A percentile compares a stretch with the other conserved stretches of the same genome.
Evolutionary conservation across 208 protist species (phyloP).

Genomic region (Leishmania gerbilli): DNA sequence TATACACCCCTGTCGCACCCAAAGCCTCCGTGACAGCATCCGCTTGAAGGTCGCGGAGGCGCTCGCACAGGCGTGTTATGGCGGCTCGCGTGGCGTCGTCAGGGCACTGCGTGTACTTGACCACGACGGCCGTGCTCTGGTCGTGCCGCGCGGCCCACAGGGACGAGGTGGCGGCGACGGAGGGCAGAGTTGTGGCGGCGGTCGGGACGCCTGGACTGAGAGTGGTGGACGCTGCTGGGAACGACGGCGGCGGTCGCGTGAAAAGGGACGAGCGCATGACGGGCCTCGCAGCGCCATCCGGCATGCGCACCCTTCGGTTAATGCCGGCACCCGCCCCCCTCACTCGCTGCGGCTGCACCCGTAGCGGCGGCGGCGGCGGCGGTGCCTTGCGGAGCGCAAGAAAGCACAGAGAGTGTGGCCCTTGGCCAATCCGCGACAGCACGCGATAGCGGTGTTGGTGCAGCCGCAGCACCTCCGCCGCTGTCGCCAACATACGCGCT

Average conservation of each 20-base stretch:
- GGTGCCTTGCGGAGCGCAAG: slow-evolving; percentile 33
- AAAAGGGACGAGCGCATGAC: neutral
- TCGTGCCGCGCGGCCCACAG: slow-evolving; percentile 30
- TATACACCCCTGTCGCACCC: neutral
- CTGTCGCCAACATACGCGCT: slow-evolving; percentile 22
- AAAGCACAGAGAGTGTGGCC: slow-evolving; percentile 49
- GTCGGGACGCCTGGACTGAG: neutral
- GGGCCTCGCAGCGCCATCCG: neutral
- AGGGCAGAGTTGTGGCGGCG: neutral
- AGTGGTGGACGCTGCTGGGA: neutral
- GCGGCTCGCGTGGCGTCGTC: slow-evolving; percentile 53
- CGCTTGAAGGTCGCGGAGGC: slow-evolving; percentile 53
- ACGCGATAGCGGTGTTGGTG: slow-evolving; percentile 47
- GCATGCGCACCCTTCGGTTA: neutral
- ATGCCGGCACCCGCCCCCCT: neutral
- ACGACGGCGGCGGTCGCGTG: neutral
- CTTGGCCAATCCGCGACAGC: slow-evolving; percentile 43
- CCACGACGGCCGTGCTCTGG: slow-evolving; percentile 22
- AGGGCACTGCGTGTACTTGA: slow-evolving; percentile 59
- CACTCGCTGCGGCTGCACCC: slow-evolving; percentile 1
- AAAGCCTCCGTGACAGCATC: slow-evolving; percentile 2
- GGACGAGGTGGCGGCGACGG: slow-evolving; percentile 10
- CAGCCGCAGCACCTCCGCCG: slow-evolving; percentile 22
- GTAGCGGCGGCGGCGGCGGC: neutral
- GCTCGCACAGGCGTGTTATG: slow-evolving; percentile 61